A percentile compares a stretch with the other conserved stretches of the same genome.
These are phyloP conservation scores for Phytophthora pinifolia DNA, from an alignment of 352 stramenopile species.

Conservation along the genomic window DNA sequence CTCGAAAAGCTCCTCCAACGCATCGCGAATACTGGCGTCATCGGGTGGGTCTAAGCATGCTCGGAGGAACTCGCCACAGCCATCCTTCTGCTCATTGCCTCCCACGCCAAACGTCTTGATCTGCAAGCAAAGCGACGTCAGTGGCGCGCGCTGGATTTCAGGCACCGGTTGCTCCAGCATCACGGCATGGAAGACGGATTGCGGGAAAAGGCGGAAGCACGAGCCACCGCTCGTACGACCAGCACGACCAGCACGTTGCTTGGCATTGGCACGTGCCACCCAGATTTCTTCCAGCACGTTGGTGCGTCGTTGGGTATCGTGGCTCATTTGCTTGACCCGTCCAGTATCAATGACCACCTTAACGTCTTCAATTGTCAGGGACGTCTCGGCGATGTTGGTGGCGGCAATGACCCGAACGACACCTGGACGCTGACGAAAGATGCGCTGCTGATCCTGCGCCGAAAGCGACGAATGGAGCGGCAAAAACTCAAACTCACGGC, in stretches of 20 bases:
- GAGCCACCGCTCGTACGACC: conserved; percentile 91
- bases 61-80: conserved; percentile 83
- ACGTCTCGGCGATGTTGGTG: conserved; percentile 98
- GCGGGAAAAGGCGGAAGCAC: conserved; percentile 90
- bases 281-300: conserved; percentile 91
- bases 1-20: conserved; percentile 88
- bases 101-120: conserved; percentile 90
- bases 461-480: conserved; percentile 95
- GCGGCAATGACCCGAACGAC: conserved; percentile 93
- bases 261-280: conserved; percentile 91
- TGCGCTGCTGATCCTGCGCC: conserved; percentile 90
- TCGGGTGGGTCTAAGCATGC: conserved; percentile 93
- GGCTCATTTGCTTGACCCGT: conserved; percentile 91
- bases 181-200: conserved; percentile 66
- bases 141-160: conserved; percentile 95
- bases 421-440: conserved; percentile 81
- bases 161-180: conserved; percentile 87
- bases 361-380: conserved; percentile 95
- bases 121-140: conserved; percentile 96
- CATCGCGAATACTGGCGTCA: conserved; percentile 84
- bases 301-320: conserved; percentile 80
- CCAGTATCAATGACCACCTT: conserved; percentile 96
- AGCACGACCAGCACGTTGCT: conserved; percentile 88
- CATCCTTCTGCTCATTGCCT: conserved; percentile 32
- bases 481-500: conserved; percentile 69